Evolutionary conservation across 179 eudicot genomes (phyloP).

Genomic region (Beta lomatogona): DNA sequence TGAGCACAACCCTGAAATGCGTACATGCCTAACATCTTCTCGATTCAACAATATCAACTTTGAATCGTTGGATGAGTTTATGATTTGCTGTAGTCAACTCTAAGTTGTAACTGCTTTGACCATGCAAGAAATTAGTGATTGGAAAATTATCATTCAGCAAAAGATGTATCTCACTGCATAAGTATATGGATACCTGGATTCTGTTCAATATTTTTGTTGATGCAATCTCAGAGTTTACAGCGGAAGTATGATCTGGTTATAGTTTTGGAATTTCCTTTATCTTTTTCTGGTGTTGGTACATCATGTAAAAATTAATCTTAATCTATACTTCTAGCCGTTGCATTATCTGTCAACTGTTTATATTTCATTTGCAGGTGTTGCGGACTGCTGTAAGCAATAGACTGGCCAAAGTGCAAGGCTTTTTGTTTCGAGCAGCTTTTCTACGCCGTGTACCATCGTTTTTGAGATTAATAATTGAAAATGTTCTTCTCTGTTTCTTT

Average conservation of each 20-base stretch:
- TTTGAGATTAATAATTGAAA: slow-evolving; percentile 84
- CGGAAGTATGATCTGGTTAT: not conserved
- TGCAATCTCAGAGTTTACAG: not conserved
- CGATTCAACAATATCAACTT: too few species aligned
- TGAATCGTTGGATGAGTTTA: too few species aligned
- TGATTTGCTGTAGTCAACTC: too few species aligned
- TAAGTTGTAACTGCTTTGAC: too few species aligned
- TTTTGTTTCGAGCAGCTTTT: slow-evolving; percentile 96
- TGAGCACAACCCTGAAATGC: too few species aligned
- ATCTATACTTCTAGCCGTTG: slow-evolving; percentile 7
- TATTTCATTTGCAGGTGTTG: slow-evolving; percentile 57
- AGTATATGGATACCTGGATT: not conserved
- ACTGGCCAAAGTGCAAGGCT: slow-evolving; percentile 97
- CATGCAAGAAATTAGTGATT: not conserved
- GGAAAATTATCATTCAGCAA: not conserved
- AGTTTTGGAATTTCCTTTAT: not conserved
- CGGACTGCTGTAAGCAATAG: slow-evolving; percentile 95
- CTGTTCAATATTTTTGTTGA: not conserved
- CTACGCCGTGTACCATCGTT: slow-evolving; percentile 91
- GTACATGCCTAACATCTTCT: too few species aligned
- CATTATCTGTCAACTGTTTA: not conserved
- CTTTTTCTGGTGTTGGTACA: not conserved
- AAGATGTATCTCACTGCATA: not conserved
- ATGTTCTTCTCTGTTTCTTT: slow-evolving; percentile 82
- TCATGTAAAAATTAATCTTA: slow-evolving; percentile 6